These are phyloP conservation scores for Diaporthe amygdali DNA, from an alignment of 2,329 filamentous ascomycete species.

Conservation along the genomic window DNA sequence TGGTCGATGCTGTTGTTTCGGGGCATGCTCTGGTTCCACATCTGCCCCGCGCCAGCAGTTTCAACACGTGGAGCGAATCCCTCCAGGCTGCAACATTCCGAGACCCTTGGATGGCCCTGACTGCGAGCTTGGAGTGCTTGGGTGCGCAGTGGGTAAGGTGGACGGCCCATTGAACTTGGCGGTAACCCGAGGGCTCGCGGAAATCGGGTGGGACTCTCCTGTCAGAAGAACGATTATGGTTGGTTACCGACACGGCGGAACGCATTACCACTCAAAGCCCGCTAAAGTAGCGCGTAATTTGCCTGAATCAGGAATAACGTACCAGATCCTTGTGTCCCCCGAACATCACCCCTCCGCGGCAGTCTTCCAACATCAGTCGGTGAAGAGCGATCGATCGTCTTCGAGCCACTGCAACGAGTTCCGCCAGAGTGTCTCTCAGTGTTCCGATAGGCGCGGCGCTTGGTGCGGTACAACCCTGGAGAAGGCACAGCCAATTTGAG, in stretches of 20 bases:
- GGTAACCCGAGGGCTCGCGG: background rate
- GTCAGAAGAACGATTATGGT: background rate
- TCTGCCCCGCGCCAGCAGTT: background rate
- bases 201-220: background rate
- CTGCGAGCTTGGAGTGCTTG: too few relatives aligned
- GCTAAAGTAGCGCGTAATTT: slow-evolving; percentile 21
- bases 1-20: slow-evolving; percentile 1
- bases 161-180: background rate
- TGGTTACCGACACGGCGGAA: slow-evolving; percentile 22
- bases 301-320: slow-evolving; percentile 15
- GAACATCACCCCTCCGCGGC: slow-evolving; percentile 2
- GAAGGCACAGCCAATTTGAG: background rate
- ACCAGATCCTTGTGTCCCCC: slow-evolving; percentile 15
- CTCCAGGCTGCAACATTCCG: background rate
- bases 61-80: slow-evolving; percentile 18
- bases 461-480: background rate
- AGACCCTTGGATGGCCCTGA: background rate
- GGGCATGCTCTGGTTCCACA: background rate
- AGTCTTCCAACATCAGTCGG: slow-evolving; percentile 8
- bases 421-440: background rate
- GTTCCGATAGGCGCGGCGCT: background rate
- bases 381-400: background rate
- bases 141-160: background rate
- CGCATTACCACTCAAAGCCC: background rate
- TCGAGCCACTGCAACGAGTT: background rate